These are phyloP conservation scores for Oidium heveae DNA, from an alignment of 2,329 filamentous ascomycete species.

Conservation along the genomic window DNA sequence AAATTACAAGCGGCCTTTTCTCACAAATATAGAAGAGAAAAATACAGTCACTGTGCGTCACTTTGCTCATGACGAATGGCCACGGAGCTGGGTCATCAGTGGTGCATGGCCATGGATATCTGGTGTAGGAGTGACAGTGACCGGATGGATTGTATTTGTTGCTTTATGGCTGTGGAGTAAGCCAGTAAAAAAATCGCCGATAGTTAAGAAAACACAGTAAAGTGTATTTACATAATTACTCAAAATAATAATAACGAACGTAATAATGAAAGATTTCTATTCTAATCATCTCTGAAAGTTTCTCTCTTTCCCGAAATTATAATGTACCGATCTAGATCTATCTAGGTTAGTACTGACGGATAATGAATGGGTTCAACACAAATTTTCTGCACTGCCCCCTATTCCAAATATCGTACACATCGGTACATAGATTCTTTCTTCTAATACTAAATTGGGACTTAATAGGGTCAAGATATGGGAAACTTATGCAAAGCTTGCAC, in stretches of 20 bases:
- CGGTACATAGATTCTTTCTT: too few species aligned
- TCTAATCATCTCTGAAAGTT: too few species aligned
- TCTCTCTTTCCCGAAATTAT: too few species aligned
- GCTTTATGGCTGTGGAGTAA: constrained; percentile 66
- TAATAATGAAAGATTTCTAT: not conserved
- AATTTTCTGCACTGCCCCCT: too few species aligned
- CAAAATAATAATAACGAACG: not conserved
- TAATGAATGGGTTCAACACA: too few species aligned
- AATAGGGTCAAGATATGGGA: too few species aligned
- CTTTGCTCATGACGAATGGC: constrained; percentile 93
- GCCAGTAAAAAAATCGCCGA: constrained; percentile 17
- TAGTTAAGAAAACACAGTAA: constrained; percentile 19
- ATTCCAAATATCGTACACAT: too few species aligned
- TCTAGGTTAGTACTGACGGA: too few species aligned
- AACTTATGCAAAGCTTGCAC: too few species aligned
- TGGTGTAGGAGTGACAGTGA: constrained; percentile 62
- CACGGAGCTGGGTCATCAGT: constrained; percentile 68
- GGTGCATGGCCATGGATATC: constrained; percentile 88
- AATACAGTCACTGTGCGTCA: constrained; percentile 82
- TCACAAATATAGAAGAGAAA: constrained; percentile 81
- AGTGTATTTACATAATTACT: not conserved
- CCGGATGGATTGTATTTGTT: constrained; percentile 66
- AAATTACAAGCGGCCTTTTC: constrained; percentile 89
- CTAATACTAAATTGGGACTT: too few species aligned
- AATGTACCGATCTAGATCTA: too few species aligned